phyloP scores from a whole-genome alignment of 768 basidiomycete species.

The Trametes coccinea region DNA sequence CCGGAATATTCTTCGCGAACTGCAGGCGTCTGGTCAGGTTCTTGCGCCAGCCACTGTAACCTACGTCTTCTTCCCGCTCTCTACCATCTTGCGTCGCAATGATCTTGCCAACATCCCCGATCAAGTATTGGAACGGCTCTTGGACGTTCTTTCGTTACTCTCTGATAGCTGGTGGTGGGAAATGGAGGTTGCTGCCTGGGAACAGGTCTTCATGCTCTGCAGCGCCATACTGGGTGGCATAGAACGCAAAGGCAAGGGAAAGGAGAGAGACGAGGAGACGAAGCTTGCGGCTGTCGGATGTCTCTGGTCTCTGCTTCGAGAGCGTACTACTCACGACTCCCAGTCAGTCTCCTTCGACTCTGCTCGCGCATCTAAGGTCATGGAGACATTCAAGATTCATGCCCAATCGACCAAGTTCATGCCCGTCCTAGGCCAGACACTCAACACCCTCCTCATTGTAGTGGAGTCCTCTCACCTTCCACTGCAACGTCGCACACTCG shows the following conservation, averaged over 20 bases:
- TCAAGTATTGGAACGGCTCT: conserved; percentile 73
- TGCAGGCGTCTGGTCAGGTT: conserved; percentile 37
- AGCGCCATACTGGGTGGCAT: conserved; percentile 64
- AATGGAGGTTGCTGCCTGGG: conserved; percentile 73
- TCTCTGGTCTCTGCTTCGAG: conserved; percentile 61
- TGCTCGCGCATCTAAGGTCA: conserved; percentile 26
- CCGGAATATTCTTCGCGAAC: conserved; percentile 44
- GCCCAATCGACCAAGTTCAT: conserved; percentile 53
- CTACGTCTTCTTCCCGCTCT: conserved; percentile 87
- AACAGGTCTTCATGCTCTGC: conserved; percentile 80
- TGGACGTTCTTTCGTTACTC: conserved; percentile 58
- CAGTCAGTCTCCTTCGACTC: conserved; percentile 17
- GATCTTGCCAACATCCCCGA: conserved; percentile 68
- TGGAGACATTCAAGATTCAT: conserved; percentile 43
- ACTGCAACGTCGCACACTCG: conserved; percentile 67
- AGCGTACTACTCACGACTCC: conserved; percentile 46
- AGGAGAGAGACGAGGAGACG: conserved; percentile 77
- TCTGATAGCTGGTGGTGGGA: conserved; percentile 85
- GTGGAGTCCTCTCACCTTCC: conserved; percentile 55
- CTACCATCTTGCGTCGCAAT: conserved; percentile 80
- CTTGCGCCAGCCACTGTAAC: conserved; percentile 66
- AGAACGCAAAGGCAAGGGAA: conserved; percentile 67
- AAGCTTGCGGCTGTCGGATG: conserved; percentile 73
- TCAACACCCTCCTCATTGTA: conserved; percentile 68
- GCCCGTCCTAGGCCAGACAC: conserved; percentile 80